Base-by-base conservation (phyloP, 2,329 filamentous ascomycete genomes). In the Alternaria triticimaculans region DNA sequence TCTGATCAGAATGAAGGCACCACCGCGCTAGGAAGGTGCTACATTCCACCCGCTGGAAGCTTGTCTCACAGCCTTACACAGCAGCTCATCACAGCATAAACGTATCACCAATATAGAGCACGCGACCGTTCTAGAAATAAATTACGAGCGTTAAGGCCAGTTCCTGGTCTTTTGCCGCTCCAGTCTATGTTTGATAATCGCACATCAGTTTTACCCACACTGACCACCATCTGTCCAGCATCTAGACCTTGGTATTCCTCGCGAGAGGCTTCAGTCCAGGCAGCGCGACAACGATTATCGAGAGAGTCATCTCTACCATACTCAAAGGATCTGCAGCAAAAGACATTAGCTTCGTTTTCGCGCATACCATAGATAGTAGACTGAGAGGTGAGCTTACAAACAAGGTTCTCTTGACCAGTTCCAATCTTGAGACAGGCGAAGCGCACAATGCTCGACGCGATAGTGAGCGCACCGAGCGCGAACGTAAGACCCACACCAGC, bases 241-340 rank as follows among this genome's bases (percentile, higher is more conserved):
- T 28, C 28, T 63, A 60, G 26, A 37, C n/a, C 21, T 60, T 63
- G 6, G 20, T 25, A 5, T 60, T 45, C 11, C 33, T 55, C 18
- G 50, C 46, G 4, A 71, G 62, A 1, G 70, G 70, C 61, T 71
- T 72, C 1, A 72, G 64, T 12, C 70, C 70, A 0, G 70, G 70
- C 4, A 72, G 57, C 2, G 70, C 51, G 20, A 72, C 65, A n/a
- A 72, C 70, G 11, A 71, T 72, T 50, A 72, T 72, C 0, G 70
- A 72, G 3, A 72, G 63, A 1, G 70, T 45, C 65, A 72, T 72
- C 41, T 72, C 70, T 14, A 72, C 65, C 70, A 72, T 72, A 18
- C 70, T 72, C 3, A 72, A 55, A 11, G 67, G 67, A 26, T 70
- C 68, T 71, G 25, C 2, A 26, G 25, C 2, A 26, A 14, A 3